Base-by-base conservation (phyloP, 352 stramenopile species). In the Sclerospora graminicola region DNA sequence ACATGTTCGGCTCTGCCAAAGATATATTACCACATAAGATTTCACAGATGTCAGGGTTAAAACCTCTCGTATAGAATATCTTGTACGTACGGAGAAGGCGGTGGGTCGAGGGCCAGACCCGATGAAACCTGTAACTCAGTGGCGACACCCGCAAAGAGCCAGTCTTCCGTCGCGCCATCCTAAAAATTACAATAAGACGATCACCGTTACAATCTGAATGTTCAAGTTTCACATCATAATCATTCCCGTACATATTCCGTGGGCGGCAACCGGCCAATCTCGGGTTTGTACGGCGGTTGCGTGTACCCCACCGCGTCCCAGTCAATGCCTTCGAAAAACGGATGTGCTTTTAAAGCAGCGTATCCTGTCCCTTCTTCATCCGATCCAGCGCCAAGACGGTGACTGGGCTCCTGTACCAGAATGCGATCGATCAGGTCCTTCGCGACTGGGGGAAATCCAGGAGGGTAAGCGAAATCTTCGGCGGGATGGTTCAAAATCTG, bases 101-200 rank as follows among this genome's bases (percentile, higher is more conserved):
- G 31, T 5, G 78, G 65, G 23, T 90, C 78, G 1, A 85, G 69
- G 11, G 63, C 64, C 11, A 93, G 57, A 20, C 81, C 81, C 21
- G 81, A 93, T 8, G 81, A 93, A 24, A 93, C 76, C 52, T 93
- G 79, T 8, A 93, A 50, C 46, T 93, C 81, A 10, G 81, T 93
- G 9, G 81, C 81, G 16, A 93, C 81, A 38, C 81, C 81, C 5
- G 81, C 81, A 55, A 93, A 93, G 23, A 93, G 53, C 81, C 81
- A 93, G 40, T 93, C 81, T 53, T 93, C 81, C 4, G 78, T 93
- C 10, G 81, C 81, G 8, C 81, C 81, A 62, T 93, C 81, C 76
- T 92, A 57, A 10, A 45, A 5, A 11, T 13, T 51, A 14, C 38
- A 54, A 35, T 18, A 18, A 35, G n/a, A 14, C 28, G 9, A 35